Base-by-base conservation (phyloP, 768 basidiomycete species). In the Tricholoma furcatifolium region DNA sequence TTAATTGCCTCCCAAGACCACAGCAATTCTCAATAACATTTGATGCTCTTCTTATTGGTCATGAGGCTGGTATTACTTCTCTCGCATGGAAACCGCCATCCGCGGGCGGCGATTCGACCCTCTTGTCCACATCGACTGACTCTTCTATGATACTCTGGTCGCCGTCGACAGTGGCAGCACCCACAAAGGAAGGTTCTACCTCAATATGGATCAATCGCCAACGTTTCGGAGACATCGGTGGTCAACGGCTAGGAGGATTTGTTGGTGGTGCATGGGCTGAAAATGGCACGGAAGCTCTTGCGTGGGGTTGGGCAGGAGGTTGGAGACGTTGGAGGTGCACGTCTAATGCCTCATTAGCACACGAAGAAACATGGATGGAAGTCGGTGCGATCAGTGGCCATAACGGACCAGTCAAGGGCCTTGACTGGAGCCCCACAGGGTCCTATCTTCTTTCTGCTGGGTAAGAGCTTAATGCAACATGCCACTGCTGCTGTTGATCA, bases 81-180 rank as follows among this genome's bases (percentile, higher is more conserved):
- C 67, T 98, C n/a, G 74, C 84, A 31, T 99, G 95, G 93, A 77
- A 86, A 10, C 83, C 87, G 20, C 35, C 50, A 12, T 32, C 54
- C 6, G 41, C 59, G 1, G 30, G 56, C 6, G 62, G 70, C 11
- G 58, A 60, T 1, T 77, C 77, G 3, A 85, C 82, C 0, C 78
- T 98, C 6, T 75, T 98, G n/a, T 95, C 94, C 10, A 88, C 93
- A 5, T 96, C 97, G 1, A 88, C 91, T 1, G 97, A 99, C 68
- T 96, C 95, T 17, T 98, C 95, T 7, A 66, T 98, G 23, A 98
- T 98, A 54, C 70, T 98, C 47, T 99, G 97, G 97, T 86, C 89
- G 2, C 91, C 92, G 1, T 85, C 91, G 0, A 70, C 76, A 8
- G 68, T 80, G 11, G 56, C 72, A 53, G 57, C 64, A 43, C 53